Evolutionary conservation across 2,329 filamentous ascomycete species (phyloP).

Genomic region (Camptophora hylomeconis): DNA sequence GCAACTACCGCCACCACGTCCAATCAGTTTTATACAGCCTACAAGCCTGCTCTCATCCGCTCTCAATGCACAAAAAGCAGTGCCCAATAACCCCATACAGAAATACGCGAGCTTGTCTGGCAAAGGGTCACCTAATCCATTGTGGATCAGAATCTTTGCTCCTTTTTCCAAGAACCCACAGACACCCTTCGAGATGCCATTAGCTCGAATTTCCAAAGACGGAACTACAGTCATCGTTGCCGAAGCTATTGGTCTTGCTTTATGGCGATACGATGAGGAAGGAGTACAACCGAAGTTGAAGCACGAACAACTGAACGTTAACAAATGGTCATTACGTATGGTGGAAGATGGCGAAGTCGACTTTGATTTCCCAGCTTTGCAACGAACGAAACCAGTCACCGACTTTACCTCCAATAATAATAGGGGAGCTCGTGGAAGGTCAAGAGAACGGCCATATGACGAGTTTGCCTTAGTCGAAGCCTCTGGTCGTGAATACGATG

Average conservation of each 20-base stretch:
- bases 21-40: constrained; percentile 45
- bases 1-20: constrained; percentile 45
- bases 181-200: constrained; percentile 44
- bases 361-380: constrained; percentile 50
- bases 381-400: constrained; percentile 42
- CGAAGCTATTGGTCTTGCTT: constrained; percentile 48
- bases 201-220: constrained; percentile 43
- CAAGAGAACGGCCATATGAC: constrained; percentile 52
- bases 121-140: constrained; percentile 45
- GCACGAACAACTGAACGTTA: constrained; percentile 42
- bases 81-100: constrained; percentile 48
- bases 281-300: constrained; percentile 40
- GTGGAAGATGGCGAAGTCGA: constrained; percentile 56
- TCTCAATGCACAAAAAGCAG: constrained; percentile 42
- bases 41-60: constrained; percentile 46
- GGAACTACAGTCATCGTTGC: constrained; percentile 42
- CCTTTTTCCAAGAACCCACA: constrained; percentile 45
- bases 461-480: constrained; percentile 54
- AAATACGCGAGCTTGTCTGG: constrained; percentile 47
- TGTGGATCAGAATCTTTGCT: constrained; percentile 51
- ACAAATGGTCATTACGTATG: constrained; percentile 53
- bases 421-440: constrained; percentile 42
- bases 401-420: constrained; percentile 59
- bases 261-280: constrained; percentile 51
- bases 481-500: constrained; percentile 38